These are phyloP conservation scores for Parasitella parasitica DNA, from an alignment of 371 early-diverging fungal genomes.

Conservation along the genomic window DNA sequence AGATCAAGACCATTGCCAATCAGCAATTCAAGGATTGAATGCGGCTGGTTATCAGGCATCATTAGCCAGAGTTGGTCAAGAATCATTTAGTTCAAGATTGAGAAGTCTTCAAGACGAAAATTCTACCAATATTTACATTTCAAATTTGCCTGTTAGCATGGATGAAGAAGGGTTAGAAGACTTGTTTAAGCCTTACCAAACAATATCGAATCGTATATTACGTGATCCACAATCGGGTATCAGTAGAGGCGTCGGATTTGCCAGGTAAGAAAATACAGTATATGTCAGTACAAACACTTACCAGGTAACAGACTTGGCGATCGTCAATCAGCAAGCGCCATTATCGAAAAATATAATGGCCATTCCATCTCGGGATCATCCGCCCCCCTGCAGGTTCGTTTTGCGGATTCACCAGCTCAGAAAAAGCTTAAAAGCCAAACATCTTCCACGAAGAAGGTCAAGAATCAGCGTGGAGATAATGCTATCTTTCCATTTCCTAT, in stretches of 20 bases:
- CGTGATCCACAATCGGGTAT: constrained; percentile 56
- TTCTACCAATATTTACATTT: constrained; percentile 82
- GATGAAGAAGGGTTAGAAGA: constrained; percentile 70
- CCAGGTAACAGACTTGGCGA: constrained; percentile 69
- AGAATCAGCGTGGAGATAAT: constrained; percentile 19
- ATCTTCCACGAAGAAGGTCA: constrained; percentile 35
- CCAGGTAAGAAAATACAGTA: too few species aligned
- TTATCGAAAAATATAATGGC: constrained; percentile 72
- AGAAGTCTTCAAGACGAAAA: constrained; percentile 73
- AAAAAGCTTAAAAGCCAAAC: constrained; percentile 71
- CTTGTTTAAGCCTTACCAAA: constrained; percentile 61
- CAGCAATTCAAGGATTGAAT: constrained; percentile 69
- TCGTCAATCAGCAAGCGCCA: constrained; percentile 62
- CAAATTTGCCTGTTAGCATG: constrained; percentile 74
- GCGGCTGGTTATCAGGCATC: constrained; percentile 68
- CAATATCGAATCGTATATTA: constrained; percentile 74
- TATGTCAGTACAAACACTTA: too few species aligned
- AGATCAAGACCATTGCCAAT: constrained; percentile 59
- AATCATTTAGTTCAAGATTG: constrained; percentile 73
- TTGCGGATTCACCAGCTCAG: constrained; percentile 80
- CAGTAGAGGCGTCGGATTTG: constrained; percentile 81
- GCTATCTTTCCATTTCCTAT: constrained; percentile 31
- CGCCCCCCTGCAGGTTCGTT: constrained; percentile 75
- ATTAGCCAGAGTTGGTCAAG: constrained; percentile 72
- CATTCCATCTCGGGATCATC: constrained; percentile 56